phyloP scores from a whole-genome alignment of 805 yeast species.

The Clavispora asparagi region DNA sequence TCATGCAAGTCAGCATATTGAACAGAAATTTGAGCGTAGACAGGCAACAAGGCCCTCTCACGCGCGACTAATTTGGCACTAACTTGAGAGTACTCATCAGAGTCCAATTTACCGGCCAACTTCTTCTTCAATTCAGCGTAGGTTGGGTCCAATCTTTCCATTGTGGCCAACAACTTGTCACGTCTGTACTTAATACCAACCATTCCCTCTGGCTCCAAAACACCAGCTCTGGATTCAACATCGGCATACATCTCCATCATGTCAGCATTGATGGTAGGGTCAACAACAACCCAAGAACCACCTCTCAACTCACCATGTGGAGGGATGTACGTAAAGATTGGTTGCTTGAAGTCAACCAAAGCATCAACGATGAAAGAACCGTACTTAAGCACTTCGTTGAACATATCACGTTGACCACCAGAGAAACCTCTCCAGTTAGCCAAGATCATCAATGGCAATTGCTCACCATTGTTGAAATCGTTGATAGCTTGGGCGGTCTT shows the following conservation, averaged over 20 bases:
- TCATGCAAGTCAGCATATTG: constrained; percentile 98
- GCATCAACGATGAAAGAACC: constrained; percentile 98
- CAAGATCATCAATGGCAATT: constrained; percentile 91
- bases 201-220: constrained; percentile 98
- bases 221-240: constrained; percentile 93
- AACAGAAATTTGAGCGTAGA: constrained; percentile 86
- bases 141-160: constrained; percentile 79
- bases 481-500: constrained; percentile 98
- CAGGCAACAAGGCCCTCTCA: constrained; percentile 75
- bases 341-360: constrained; percentile 91
- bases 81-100: constrained; percentile 63
- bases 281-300: constrained; percentile 99
- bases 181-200: constrained; percentile 97
- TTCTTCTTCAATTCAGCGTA: constrained; percentile 65
- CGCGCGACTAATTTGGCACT: constrained; percentile 68
- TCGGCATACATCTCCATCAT: constrained; percentile 99
- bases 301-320: constrained; percentile 99
- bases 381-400: constrained; percentile 93
- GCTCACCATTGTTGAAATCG: constrained; percentile 97
- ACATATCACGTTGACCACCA: constrained; percentile 99
- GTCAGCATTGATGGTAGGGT: constrained; percentile 92
- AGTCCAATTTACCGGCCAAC: constrained; percentile 46
- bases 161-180: constrained; percentile 84
- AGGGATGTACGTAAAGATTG: constrained; percentile 94
- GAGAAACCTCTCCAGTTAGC: constrained; percentile 99